Conservation (phyloP, 176 grass and related monocot species). For the Otatea glauca region DNA sequence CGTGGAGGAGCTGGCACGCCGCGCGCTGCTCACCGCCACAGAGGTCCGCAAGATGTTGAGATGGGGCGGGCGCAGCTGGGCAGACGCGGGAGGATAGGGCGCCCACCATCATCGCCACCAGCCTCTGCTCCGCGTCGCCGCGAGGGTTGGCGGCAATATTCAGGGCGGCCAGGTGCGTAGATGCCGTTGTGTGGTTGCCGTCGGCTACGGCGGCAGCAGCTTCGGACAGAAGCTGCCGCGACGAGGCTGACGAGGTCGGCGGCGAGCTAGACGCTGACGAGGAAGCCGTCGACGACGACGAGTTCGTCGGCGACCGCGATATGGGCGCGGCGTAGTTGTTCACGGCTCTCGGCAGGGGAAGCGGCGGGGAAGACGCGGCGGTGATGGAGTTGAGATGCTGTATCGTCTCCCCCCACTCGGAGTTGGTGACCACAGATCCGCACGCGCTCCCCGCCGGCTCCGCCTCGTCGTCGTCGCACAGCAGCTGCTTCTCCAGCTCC, state of each 20-base stretch:
- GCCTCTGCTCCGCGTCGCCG: slow-evolving; percentile 72
- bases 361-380: background rate
- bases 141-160: slow-evolving; percentile 38
- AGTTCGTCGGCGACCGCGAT: slow-evolving; percentile 58
- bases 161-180: slow-evolving; percentile 46
- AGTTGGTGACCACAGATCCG: slow-evolving; percentile 55
- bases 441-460: slow-evolving; percentile 53
- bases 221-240: slow-evolving; percentile 66
- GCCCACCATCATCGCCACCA: slow-evolving; percentile 66
- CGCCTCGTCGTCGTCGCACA: slow-evolving; percentile 62
- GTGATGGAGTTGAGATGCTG: slow-evolving; percentile 51
- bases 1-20: slow-evolving; percentile 59
- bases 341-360: slow-evolving; percentile 18
- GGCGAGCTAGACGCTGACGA: slow-evolving; percentile 74
- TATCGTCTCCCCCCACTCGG: slow-evolving; percentile 61
- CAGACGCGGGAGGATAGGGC: slow-evolving; percentile 55
- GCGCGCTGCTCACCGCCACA: slow-evolving; percentile 51
- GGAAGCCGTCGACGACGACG: slow-evolving; percentile 64
- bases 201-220: slow-evolving; percentile 54
- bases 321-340: slow-evolving; percentile 18
- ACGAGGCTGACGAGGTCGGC: slow-evolving; percentile 36
- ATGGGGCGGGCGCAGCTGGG: background rate
- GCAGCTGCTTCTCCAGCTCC: slow-evolving; percentile 72
- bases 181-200: slow-evolving; percentile 51
- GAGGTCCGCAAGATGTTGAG: slow-evolving; percentile 40